A percentile compares a stretch with the other conserved stretches of the same genome.
Conservation (phyloP, 345 rosid species). For the Camelina neglecta region DNA sequence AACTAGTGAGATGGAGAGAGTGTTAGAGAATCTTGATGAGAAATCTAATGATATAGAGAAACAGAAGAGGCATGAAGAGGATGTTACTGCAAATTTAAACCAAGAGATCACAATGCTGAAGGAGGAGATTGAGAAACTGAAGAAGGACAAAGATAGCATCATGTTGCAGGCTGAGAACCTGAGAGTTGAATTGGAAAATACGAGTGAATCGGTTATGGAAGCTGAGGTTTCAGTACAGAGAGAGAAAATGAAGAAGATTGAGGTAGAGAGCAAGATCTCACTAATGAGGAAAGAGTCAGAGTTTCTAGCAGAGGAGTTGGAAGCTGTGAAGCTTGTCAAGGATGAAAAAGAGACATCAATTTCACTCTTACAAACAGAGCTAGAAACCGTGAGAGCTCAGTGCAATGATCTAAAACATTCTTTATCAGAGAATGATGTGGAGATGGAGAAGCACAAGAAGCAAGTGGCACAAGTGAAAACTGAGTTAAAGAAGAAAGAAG, state of each 20-base stretch:
- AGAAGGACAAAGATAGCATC: conserved; percentile 39
- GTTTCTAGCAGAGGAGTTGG: conserved; percentile 50
- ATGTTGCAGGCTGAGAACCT: conserved; percentile 50
- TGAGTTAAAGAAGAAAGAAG: conserved; percentile 75
- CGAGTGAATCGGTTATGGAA: conserved; percentile 51
- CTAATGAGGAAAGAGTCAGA: conserved; percentile 56
- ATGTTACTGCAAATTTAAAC: conserved; percentile 45
- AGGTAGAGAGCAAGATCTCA: conserved; percentile 49
- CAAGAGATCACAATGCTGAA: conserved; percentile 52
- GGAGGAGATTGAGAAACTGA: conserved; percentile 53
- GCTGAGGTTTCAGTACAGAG: conserved; percentile 52
- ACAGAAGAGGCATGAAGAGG: conserved; percentile 59
- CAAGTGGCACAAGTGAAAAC: conserved; percentile 59
- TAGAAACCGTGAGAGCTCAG: conserved; percentile 50
- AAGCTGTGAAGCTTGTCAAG: conserved; percentile 48
- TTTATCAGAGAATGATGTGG: conserved; percentile 53
- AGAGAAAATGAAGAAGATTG: conserved; percentile 50
- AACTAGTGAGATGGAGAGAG: conserved; percentile 51
- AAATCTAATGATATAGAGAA: conserved; percentile 58
- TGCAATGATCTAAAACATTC: conserved; percentile 57
- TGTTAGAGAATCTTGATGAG: conserved; percentile 55
- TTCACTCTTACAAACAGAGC: conserved; percentile 51
- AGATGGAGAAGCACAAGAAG: conserved; percentile 70
- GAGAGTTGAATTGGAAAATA: conserved; percentile 51
- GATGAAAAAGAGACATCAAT: conserved; percentile 55